These are phyloP conservation scores for Rhododendron ferrugineum DNA, from an alignment of 148 eudicot species.

Conservation along the genomic window DNA sequence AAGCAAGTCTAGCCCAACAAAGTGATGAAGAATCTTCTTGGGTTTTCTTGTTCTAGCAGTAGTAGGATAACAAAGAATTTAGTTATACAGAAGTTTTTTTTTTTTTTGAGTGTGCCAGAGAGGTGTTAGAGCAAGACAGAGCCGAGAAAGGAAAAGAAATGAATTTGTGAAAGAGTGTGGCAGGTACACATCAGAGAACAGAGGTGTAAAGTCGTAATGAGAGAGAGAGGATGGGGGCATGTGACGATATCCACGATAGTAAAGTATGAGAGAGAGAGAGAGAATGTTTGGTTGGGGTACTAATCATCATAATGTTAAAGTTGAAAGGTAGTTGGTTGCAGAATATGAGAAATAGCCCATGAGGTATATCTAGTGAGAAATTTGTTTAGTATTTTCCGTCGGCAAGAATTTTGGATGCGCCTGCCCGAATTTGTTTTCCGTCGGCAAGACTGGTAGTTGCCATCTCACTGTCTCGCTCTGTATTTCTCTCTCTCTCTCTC, in stretches of 20 bases:
- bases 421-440: background rate
- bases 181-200: background rate
- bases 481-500: too few relatives aligned
- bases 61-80: background rate
- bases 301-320: background rate
- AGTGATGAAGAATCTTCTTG: background rate
- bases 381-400: background rate
- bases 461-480: background rate
- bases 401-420: too few relatives aligned
- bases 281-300: background rate
- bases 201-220: background rate
- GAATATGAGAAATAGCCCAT: background rate
- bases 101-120: background rate
- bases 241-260: background rate
- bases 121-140: background rate
- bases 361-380: background rate
- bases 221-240: constrained; percentile 7
- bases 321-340: background rate
- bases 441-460: background rate
- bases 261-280: background rate
- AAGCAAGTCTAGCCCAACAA: background rate
- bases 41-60: background rate
- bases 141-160: background rate
- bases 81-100: background rate
- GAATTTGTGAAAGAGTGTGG: background rate